A percentile compares a stretch with the other conserved stretches of the same genome.
Conservation (phyloP, 1,284 basidiomycete genomes). For the Ceratobasidium sp. region DNA sequence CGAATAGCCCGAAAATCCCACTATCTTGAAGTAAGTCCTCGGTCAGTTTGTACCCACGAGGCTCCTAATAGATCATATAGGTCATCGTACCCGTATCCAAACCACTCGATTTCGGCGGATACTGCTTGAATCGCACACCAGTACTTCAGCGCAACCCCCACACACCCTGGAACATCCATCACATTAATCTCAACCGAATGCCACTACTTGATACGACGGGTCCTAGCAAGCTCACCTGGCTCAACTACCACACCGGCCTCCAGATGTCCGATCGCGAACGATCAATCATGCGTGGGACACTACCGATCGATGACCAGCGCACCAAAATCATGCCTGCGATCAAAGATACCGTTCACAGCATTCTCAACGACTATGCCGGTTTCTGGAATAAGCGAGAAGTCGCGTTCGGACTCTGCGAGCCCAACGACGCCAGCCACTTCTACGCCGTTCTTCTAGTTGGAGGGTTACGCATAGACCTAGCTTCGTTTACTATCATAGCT, state of each 20-base stretch:
- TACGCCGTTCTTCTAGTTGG: conserved; percentile 13
- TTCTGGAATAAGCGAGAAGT: background rate
- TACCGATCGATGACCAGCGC: background rate
- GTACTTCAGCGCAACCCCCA: background rate
- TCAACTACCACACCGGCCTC: background rate
- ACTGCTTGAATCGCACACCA: background rate
- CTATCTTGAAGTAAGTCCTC: background rate
- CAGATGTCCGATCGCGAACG: conserved; percentile 9
- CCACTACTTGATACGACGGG: background rate
- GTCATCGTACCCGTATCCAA: background rate
- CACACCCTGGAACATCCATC: conserved; percentile 15
- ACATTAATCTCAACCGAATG: background rate
- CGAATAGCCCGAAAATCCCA: conserved; percentile 16
- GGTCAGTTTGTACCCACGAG: background rate
- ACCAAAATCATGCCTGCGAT: background rate
- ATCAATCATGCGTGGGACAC: background rate
- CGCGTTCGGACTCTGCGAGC: background rate
- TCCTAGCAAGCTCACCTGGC: background rate
- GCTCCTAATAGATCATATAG: background rate
- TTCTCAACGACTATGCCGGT: background rate
- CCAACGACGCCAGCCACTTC: background rate
- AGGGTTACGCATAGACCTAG: conserved; percentile 3
- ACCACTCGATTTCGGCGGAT: conserved; percentile 7
- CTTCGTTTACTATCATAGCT: background rate
- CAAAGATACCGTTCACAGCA: background rate